A percentile compares a stretch with the other conserved stretches of the same genome.
These are phyloP conservation scores for Tolypocladium tundrense DNA, from an alignment of 2,329 filamentous ascomycete species.

Conservation along the genomic window DNA sequence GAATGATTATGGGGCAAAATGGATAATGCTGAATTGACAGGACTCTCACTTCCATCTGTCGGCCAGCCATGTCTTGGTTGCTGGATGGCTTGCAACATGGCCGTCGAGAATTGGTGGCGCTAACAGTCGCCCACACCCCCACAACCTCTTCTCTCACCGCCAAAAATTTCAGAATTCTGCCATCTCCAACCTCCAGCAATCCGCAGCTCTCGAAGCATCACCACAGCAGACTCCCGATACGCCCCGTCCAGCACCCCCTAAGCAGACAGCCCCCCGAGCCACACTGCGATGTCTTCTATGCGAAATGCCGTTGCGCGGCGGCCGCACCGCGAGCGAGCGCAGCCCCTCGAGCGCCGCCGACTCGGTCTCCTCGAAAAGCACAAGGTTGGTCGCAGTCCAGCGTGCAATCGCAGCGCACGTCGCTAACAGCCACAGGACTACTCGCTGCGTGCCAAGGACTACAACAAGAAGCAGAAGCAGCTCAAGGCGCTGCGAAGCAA, in stretches of 20 bases:
- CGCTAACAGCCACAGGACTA: conserved; percentile 39
- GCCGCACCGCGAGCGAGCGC: conserved; percentile 82
- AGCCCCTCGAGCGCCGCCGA: conserved; percentile 72
- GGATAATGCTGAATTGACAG: too few species aligned
- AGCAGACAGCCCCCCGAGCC: neutral
- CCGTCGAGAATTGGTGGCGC: neutral
- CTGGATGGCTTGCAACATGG: neutral
- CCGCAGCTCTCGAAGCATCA: neutral
- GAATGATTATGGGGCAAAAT: too few species aligned
- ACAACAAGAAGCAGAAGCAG: conserved; percentile 53
- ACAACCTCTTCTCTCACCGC: conserved; percentile 17
- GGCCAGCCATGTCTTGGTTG: too few species aligned
- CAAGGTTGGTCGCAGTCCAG: conserved; percentile 47
- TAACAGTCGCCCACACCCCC: neutral
- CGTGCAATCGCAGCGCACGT: neutral
- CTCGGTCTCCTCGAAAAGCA: conserved; percentile 93
- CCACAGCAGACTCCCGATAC: neutral
- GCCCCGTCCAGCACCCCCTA: neutral
- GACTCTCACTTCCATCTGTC: neutral
- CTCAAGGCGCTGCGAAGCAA: conserved; percentile 51
- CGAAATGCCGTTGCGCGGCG: conserved; percentile 64
- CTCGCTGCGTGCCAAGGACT: conserved; percentile 53
- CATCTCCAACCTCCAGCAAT: conserved; percentile 4
- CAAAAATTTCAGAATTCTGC: conserved; percentile 28
- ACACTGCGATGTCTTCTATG: conserved; percentile 41